Base-by-base conservation (phyloP, 2,329 filamentous ascomycete species). In the Dactylellina sp. region DNA sequence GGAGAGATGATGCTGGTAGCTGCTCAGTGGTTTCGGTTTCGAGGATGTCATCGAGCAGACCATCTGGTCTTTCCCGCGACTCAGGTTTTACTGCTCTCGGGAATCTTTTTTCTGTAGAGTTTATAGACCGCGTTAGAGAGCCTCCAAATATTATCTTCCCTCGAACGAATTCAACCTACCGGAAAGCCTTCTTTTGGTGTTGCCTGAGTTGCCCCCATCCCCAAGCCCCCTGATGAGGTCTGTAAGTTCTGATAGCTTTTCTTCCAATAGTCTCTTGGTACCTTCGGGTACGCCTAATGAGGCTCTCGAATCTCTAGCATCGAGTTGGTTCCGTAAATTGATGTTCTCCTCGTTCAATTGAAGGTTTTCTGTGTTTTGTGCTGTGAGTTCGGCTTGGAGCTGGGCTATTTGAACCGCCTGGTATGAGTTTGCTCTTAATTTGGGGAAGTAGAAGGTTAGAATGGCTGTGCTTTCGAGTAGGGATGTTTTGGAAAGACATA, bases 321-420 rank as follows among this genome's bases (percentile, higher is more conserved):
- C 86, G 35, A 91, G 82, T 63, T 91, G 86, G 64, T 86, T 87
- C 78, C 92, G 87, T 1, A 93, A 83, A 56, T 87, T 87, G 57
- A 93, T 81, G 49, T 93, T 87, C 74, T 91, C 87, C 74, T 90
- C 85, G 57, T 89, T 87, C 12, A 95, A 85, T 61, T 88, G 85
- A 63, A 94, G 85, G 79, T 95, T 95, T 77, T 95, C 91, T n/a
- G 89, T 88, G 22, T 93, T 84, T 76, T 93, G 85, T 53, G 88
- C 87, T 42, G 89, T 88, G 75, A 87, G 89, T 81, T 96, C 91
- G 79, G 89, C 87, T 79, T 94, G 91, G 70, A 95, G n/a, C n/a
- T 85, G 76, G 85, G 87, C 72, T 91, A 95, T 93, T 76, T 89
- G 89, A 32, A 92, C 84, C 32, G 90, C 91, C 80, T 93, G 90